These are phyloP conservation scores for Tolypocladium sp. DNA, from an alignment of 2,329 filamentous ascomycete genomes.

Conservation along the genomic window DNA sequence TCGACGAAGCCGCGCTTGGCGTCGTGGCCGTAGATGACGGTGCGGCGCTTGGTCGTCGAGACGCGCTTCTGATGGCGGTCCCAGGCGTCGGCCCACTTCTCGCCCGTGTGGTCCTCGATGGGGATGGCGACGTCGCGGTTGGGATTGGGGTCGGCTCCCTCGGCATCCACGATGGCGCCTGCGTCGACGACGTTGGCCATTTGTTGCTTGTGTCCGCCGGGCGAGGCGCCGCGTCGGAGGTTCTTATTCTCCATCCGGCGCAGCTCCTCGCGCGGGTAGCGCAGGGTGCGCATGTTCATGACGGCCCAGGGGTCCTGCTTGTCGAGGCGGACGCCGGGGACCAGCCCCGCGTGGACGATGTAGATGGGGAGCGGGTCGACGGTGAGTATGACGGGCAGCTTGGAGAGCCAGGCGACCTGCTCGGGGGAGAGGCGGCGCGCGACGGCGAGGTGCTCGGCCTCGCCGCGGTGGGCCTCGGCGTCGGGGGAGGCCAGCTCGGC, in stretches of 20 bases:
- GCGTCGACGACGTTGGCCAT: conserved; percentile 5
- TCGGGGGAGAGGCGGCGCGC: conserved; percentile 41
- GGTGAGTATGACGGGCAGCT: conserved; percentile 69
- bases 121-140: conserved; percentile 25
- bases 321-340: conserved; percentile 62
- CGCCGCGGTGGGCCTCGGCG: conserved; percentile 21
- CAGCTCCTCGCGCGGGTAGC: conserved; percentile 36
- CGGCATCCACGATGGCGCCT: not conserved
- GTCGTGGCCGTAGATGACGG: conserved; percentile 85
- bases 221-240: not conserved
- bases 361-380: conserved; percentile 56
- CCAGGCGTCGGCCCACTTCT: conserved; percentile 60
- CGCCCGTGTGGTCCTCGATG: conserved; percentile 39
- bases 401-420: conserved; percentile 60
- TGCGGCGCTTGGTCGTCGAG: conserved; percentile 33
- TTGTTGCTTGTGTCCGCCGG: not conserved
- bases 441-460: conserved; percentile 38
- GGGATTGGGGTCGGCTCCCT: conserved; percentile 14
- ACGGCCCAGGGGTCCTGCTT: conserved; percentile 68
- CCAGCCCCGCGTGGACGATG: conserved; percentile 78
- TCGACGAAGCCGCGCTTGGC: conserved; percentile 56
- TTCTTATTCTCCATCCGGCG: conserved; percentile 22
- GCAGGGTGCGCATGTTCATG: conserved; percentile 87
- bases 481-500: conserved; percentile 15
- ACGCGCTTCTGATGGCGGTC: conserved; percentile 36